phyloP scores from a whole-genome alignment of 192 early-diverging fungal genomes.

The Coemansia sp. region DNA sequence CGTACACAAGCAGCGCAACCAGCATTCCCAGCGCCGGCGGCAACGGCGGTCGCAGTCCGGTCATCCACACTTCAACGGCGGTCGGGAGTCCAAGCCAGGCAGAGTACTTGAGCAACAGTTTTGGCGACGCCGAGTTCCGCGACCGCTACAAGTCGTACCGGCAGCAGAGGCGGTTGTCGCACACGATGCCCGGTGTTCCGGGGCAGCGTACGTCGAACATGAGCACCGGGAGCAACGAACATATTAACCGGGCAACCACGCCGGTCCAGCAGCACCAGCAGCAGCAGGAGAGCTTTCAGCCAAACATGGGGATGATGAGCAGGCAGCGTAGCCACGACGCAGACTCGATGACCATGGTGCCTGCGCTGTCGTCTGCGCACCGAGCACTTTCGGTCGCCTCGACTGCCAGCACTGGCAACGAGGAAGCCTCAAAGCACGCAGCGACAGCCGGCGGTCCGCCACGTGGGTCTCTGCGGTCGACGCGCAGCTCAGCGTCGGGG shows the following conservation, averaged over 20 bases:
- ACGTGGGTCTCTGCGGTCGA: conserved; percentile 42
- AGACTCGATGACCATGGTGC: conserved; percentile 11
- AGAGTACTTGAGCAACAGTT: conserved; percentile 3
- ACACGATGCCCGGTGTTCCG: conserved; percentile 19
- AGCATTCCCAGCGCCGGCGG: conserved; percentile 4
- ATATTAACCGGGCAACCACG: conserved; percentile 5
- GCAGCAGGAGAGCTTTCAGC: not conserved
- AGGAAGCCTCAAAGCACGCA: conserved; percentile 1
- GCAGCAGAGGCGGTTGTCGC: conserved; percentile 45
- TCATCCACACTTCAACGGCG: not conserved
- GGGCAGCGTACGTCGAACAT: conserved; percentile 35
- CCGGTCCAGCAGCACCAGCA: not conserved
- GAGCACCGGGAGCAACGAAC: conserved; percentile 35
- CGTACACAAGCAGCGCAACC: conserved; percentile 12
- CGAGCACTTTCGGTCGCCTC: conserved; percentile 11
- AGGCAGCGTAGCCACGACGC: conserved; percentile 36
- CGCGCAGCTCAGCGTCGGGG: conserved; percentile 31
- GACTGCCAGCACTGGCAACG: conserved; percentile 11
- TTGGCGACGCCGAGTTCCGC: conserved; percentile 38
- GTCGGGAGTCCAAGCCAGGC: conserved; percentile 4
- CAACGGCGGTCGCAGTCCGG: not conserved
- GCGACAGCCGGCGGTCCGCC: conserved; percentile 17
- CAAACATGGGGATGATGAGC: conserved; percentile 2
- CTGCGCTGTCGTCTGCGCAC: conserved; percentile 2
- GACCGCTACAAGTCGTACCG: conserved; percentile 46